Conservation (phyloP, 2,329 filamentous ascomycete species). For the Paraphoma sp. region DNA sequence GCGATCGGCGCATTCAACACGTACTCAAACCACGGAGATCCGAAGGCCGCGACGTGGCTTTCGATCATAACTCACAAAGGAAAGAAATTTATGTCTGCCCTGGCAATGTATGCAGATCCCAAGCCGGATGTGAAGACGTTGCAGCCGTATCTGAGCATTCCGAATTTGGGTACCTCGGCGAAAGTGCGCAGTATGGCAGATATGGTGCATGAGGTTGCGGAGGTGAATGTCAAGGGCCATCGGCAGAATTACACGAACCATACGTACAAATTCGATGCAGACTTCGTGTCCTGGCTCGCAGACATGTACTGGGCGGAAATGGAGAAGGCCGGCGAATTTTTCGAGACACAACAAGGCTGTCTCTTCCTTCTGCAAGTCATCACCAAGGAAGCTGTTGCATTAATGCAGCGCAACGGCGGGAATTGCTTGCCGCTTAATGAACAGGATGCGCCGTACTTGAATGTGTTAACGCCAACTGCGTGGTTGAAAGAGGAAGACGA, state of each 20-base stretch:
- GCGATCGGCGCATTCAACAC: conserved; percentile 12
- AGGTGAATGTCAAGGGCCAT: conserved; percentile 39
- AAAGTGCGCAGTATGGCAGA: conserved; percentile 11
- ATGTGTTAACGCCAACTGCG: conserved; percentile 21
- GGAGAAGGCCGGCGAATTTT: conserved; percentile 12
- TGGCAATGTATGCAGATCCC: conserved; percentile 8
- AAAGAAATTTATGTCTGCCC: conserved; percentile 2
- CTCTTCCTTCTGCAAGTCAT: conserved; percentile 17
- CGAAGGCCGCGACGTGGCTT: conserved; percentile 10
- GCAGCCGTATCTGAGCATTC: conserved; percentile 9
- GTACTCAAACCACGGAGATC: conserved; percentile 16
- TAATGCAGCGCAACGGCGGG: conserved; percentile 26
- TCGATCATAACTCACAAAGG: conserved; percentile 1
- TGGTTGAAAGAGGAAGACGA: conserved; percentile 28
- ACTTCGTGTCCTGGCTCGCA: conserved; percentile 24
- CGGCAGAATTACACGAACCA: conserved; percentile 32
- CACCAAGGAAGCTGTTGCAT: conserved; percentile 13
- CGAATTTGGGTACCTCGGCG: conserved; percentile 5
- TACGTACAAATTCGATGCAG: conserved; percentile 27
- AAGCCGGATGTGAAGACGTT: conserved; percentile 2
- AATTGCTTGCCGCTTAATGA: conserved; percentile 27
- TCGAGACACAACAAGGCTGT: conserved; percentile 10
- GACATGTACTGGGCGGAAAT: conserved; percentile 22
- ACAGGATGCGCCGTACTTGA: conserved; percentile 21
- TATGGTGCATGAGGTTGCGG: conserved; percentile 37